phyloP scores from a whole-genome alignment of 2,329 filamentous ascomycete species.

The Pyricularia sp. region DNA sequence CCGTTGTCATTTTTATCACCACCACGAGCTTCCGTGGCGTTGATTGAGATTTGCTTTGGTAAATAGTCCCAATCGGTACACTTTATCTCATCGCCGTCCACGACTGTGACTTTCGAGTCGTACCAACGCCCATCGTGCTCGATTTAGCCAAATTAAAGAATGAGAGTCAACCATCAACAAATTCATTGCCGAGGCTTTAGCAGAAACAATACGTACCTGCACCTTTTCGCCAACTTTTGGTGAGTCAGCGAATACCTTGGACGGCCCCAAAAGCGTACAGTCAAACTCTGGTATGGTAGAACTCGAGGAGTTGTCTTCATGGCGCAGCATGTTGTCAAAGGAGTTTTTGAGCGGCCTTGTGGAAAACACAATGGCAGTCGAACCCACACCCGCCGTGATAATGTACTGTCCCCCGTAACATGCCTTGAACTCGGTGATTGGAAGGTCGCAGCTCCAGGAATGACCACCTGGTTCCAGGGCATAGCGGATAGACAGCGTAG shows the following conservation, averaged over 20 bases:
- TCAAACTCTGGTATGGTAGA: background rate
- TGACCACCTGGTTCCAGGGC: background rate
- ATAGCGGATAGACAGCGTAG: background rate
- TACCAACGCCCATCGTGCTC: background rate
- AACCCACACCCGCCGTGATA: background rate
- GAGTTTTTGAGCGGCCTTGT: background rate
- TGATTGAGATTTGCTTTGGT: background rate
- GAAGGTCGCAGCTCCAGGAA: background rate
- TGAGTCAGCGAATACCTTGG: background rate
- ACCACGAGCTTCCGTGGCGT: background rate
- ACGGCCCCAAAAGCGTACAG: background rate
- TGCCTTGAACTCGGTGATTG: background rate
- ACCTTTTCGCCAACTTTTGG: background rate
- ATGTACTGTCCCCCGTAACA: background rate
- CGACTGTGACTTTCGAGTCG: background rate
- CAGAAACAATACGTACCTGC: background rate
- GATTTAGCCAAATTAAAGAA: background rate
- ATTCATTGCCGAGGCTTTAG: background rate
- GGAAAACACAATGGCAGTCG: background rate
- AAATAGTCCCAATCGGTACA: background rate
- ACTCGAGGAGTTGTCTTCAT: background rate
- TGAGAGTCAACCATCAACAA: background rate
- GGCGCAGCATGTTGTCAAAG: background rate
- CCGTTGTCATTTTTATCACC: background rate
- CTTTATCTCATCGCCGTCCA: background rate